A percentile compares a stretch with the other conserved stretches of the same genome.
These are phyloP conservation scores for Scheffersomyces ergatensis DNA, from an alignment of 805 yeast genomes.

Conservation along the genomic window DNA sequence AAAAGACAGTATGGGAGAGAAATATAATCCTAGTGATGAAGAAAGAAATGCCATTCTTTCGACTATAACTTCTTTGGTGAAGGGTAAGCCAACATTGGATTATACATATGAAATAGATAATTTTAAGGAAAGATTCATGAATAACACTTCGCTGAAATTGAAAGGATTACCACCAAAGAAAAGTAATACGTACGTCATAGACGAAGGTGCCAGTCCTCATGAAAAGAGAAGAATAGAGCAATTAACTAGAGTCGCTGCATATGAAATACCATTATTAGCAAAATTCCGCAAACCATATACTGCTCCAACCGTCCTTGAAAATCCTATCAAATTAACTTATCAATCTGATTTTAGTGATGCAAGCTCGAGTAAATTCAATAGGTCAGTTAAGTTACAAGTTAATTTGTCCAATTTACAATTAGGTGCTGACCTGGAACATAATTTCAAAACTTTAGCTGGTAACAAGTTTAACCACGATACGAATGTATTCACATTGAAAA, in stretches of 20 bases:
- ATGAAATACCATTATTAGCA: constrained; percentile 82
- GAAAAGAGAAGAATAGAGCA: constrained; percentile 71
- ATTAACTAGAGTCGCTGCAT: constrained; percentile 81
- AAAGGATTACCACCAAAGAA: constrained; percentile 38
- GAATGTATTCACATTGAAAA: constrained; percentile 62
- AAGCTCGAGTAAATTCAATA: constrained; percentile 57
- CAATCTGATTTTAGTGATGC: constrained; percentile 70
- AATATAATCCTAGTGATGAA: constrained; percentile 57
- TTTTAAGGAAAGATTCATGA: constrained; percentile 41
- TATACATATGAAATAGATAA: constrained; percentile 42
- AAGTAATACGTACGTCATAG: constrained; percentile 33
- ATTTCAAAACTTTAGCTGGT: constrained; percentile 76
- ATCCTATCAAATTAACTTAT: constrained; percentile 67
- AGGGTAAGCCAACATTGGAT: constrained; percentile 30
- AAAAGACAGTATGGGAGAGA: constrained; percentile 42
- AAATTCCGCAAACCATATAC: constrained; percentile 70
- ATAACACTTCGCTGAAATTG: constrained; percentile 33
- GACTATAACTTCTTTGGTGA: constrained; percentile 30
- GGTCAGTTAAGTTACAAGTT: constrained; percentile 63
- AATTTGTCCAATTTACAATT: constrained; percentile 55
- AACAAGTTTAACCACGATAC: constrained; percentile 65
- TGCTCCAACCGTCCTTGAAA: constrained; percentile 40
- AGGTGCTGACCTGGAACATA: constrained; percentile 54
- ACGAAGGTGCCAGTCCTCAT: constrained; percentile 36
- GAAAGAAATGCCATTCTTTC: constrained; percentile 48